phyloP scores from a whole-genome alignment of 805 yeast species.

The Candida rishiriensis region DNA sequence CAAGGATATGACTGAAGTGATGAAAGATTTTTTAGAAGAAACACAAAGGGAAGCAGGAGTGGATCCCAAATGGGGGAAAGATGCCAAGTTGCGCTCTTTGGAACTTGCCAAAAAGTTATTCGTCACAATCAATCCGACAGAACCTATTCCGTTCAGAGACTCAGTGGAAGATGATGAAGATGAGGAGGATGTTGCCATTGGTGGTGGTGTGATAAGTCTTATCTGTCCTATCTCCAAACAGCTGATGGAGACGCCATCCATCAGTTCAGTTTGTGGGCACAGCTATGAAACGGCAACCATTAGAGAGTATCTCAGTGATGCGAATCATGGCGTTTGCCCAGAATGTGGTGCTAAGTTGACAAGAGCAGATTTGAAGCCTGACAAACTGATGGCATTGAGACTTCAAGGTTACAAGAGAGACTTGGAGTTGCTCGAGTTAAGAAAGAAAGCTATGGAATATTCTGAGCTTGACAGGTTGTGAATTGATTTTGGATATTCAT shows the following conservation, averaged over 20 bases:
- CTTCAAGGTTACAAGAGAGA: constrained; percentile 36
- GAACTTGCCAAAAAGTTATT: constrained; percentile 39
- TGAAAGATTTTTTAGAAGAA: constrained; percentile 6
- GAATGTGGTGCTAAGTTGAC: constrained; percentile 40
- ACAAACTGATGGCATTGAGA: constrained; percentile 52
- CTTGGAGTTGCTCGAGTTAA: neutral
- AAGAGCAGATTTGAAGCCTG: constrained; percentile 37
- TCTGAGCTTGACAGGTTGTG: too few species aligned
- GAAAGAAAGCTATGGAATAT: too few species aligned
- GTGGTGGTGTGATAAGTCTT: constrained; percentile 67
- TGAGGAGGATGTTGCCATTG: constrained; percentile 59
- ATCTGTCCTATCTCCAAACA: constrained; percentile 62
- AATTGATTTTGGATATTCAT: too few species aligned
- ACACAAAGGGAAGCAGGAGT: constrained; percentile 1
- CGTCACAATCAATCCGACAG: constrained; percentile 54
- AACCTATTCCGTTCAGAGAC: constrained; percentile 47
- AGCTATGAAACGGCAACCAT: constrained; percentile 52
- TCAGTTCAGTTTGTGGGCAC: constrained; percentile 56
- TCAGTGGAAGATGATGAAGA: constrained; percentile 34
- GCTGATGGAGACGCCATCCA: constrained; percentile 49
- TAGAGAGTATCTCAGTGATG: constrained; percentile 26
- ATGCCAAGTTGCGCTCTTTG: neutral
- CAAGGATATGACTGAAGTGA: constrained; percentile 19
- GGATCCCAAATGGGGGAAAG: constrained; percentile 4
- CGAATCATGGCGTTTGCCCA: constrained; percentile 45